A percentile compares a stretch with the other conserved stretches of the same genome.
phyloP scores from a whole-genome alignment of 1,284 basidiomycete genomes.

The Pascua guehoae region DNA sequence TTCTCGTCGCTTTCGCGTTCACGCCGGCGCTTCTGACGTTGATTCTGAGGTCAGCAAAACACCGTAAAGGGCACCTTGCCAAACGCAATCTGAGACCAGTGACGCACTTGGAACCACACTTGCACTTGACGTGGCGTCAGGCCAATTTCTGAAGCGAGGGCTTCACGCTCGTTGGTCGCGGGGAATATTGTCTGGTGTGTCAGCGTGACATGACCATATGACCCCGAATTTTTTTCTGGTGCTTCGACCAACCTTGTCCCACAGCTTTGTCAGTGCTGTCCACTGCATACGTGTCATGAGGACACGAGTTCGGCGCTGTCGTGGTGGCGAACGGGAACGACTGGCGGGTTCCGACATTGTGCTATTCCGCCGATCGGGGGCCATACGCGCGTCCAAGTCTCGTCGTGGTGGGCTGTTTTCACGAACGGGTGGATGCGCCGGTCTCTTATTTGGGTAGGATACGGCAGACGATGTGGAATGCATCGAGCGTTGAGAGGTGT shows the following conservation, averaged over 20 bases:
- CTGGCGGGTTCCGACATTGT: constrained; percentile 1
- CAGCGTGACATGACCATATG: background rate
- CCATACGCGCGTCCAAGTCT: background rate
- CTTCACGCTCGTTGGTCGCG: constrained; percentile 30
- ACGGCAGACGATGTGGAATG: no score
- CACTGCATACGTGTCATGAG: constrained; percentile 28
- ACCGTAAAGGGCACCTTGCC: no score
- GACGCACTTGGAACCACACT: constrained; percentile 48
- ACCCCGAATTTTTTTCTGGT: background rate
- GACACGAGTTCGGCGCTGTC: constrained; percentile 24
- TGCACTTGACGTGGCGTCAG: constrained; percentile 46
- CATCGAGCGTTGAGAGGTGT: no score
- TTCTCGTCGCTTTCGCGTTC: constrained; percentile 18
- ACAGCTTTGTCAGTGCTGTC: constrained; percentile 15
- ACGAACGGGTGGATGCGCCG: background rate
- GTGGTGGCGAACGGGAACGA: constrained; percentile 1
- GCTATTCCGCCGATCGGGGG: no score
- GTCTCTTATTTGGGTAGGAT: no score
- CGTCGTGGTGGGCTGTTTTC: background rate
- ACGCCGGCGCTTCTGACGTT: constrained; percentile 40
- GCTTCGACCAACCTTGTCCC: constrained; percentile 19
- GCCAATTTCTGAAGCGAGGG: constrained; percentile 33
- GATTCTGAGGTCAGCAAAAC: constrained; percentile 32
- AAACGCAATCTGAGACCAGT: background rate
- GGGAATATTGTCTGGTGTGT: constrained; percentile 42